Base-by-base conservation (phyloP, 306 rosid species). In the Bauhinia variegata region DNA sequence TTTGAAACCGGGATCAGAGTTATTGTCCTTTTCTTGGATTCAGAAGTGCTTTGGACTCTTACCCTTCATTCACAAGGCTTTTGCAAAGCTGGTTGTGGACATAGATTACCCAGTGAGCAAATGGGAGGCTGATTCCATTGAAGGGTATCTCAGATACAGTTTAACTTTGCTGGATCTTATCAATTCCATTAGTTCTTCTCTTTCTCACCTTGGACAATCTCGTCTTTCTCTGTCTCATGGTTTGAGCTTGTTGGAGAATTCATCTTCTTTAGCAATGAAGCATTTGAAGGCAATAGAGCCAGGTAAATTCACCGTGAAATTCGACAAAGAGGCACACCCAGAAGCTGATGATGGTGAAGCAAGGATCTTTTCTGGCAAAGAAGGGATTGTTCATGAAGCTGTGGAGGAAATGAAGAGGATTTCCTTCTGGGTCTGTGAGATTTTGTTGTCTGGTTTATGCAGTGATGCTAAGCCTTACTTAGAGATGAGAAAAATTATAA, bases 381-480 rank as follows among this genome's bases (percentile, higher is more conserved):
- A 80, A 60, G 10, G 23, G 58, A 68, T 66, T 36, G 16, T 82
- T 62, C 75, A 65, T 62, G 84, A 83, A 38, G 89, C 86, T 74
- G 63, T 87, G 5, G 63, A 59, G 82, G 81, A 80, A 76, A 77
- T 85, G 92, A 76, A 75, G 78, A 65, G 66, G 12, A 7, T 80
- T 46, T 83, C 80, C 1, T 72, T 76, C 18, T 87, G 87, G 86
- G 78, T 85, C n/a, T 73, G 89, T 79, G 90, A 89, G 75, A 47
- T 84, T 82, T 30, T 87, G 57, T 49, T 85, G 77, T 75, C 89
- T 54, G 72, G 78, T 62, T 77, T 92, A 18, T 59, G 41, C 53
- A 80, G 81, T 55, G 78, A 85, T 52, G 33, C 36, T n/a, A 57
- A 79, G 74, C 65, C 82, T 31, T 86, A 68, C 65, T 11, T 34